Base-by-base conservation (phyloP, 2,329 filamentous ascomycete species). In the Ustilaginoidea virens region DNA sequence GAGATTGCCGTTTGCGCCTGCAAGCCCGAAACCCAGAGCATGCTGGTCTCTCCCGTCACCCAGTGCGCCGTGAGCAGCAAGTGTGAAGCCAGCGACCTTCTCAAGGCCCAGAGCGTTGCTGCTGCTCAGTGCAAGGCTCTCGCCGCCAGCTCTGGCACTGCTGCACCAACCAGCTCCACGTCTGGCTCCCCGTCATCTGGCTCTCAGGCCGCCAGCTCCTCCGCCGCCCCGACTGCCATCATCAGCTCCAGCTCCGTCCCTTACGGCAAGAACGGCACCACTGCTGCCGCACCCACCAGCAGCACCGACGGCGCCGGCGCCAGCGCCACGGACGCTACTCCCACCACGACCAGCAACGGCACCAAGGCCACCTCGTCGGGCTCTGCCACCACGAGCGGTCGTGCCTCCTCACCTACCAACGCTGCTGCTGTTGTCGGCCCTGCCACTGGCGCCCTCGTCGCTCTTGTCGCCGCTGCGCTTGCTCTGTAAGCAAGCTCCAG, bases 1-100 rank as follows among this genome's bases (percentile, higher is more conserved):
- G 19, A 35, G 23, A 14, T 35, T 35, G 42, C 47, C 7, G 42
- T 39, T 28, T 62, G 59, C 45, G 48, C 49, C 39, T 62, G 58
- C 43, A 38, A 45, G 4, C 51, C 45, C 33, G 49, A 55, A 2
- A 52, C 44, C 31, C 50, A 55, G 41, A 33, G 32, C 22, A 39
- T 44, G 34, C 46, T 57, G 19, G 30, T 37, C 14, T 31, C 39
- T 20, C 33, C 45, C 25, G 45, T 51, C 31, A 31, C 44, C 9
- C 33, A 42, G 12, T 58, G 55, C 40, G 33, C 56, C 26, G 32
- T 46, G 33, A 36, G 25, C 16, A 34, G 41, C 15, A 44, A 45
- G 23, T 65, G 61, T 41, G 32, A 35, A 8, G 16, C 36, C 3
- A 21, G 31, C 17, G 48, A 52, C 7, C 40, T 60, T 14, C 23